These are phyloP conservation scores for Earliella scabrosa DNA, from an alignment of 1,284 basidiomycete genomes.

Conservation along the genomic window DNA sequence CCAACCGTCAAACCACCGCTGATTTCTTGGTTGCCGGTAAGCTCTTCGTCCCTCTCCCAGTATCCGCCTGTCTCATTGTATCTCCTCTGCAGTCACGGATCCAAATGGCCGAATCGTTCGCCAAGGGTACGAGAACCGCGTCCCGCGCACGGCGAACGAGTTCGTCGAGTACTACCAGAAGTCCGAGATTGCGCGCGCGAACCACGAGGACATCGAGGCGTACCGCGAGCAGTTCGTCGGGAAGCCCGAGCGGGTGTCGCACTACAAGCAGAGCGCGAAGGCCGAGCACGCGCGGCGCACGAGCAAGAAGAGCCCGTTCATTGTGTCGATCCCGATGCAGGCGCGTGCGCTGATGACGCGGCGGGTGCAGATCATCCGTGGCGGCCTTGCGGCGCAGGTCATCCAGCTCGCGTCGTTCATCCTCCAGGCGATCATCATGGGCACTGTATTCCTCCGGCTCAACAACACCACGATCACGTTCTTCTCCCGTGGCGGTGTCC, in stretches of 20 bases:
- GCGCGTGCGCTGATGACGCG: conserved; percentile 67
- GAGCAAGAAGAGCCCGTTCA: conserved; percentile 35
- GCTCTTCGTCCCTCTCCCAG: conserved; percentile 5
- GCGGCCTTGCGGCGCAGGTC: conserved; percentile 51
- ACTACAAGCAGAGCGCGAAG: conserved; percentile 53
- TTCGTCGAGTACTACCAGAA: conserved; percentile 52
- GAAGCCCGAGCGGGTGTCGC: conserved; percentile 32
- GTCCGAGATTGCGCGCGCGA: conserved; percentile 42
- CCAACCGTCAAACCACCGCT: conserved; percentile 59
- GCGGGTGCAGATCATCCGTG: conserved; percentile 69
- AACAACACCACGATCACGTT: conserved; percentile 66
- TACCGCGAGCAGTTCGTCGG: conserved; percentile 45
- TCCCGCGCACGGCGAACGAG: conserved; percentile 54
- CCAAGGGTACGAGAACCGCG: conserved; percentile 44
- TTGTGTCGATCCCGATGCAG: conserved; percentile 52
- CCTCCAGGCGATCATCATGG: conserved; percentile 75
- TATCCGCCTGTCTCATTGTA: too few relatives aligned
- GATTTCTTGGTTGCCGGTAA: conserved; percentile 58
- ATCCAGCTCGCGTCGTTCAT: conserved; percentile 46
- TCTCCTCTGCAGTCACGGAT: conserved; percentile 47
- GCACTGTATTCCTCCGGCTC: conserved; percentile 75
- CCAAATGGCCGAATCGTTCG: conserved; percentile 50
- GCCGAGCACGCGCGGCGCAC: conserved; percentile 51
- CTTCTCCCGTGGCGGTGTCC: conserved; percentile 81
- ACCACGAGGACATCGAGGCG: conserved; percentile 48